A percentile compares a stretch with the other conserved stretches of the same genome.
Conservation (phyloP, 257 asterid genomes). For the Solanum lignicaule region DNA sequence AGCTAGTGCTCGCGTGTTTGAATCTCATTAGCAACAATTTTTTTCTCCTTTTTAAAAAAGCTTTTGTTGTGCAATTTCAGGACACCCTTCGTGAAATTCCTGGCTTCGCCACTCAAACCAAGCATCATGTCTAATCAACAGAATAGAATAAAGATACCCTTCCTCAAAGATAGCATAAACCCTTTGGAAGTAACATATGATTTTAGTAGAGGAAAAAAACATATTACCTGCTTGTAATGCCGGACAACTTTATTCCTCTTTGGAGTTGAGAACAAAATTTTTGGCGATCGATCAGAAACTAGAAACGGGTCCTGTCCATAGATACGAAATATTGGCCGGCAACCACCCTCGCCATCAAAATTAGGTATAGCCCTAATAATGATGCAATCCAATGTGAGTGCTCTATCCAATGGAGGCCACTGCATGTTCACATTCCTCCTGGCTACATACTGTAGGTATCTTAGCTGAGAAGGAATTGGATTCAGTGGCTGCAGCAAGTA, state of each 20-base stretch:
- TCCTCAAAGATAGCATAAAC: not conserved
- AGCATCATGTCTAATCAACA: not conserved
- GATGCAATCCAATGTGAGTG: slow-evolving; percentile 77
- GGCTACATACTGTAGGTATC: slow-evolving; percentile 83
- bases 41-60: not conserved
- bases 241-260: slow-evolving; percentile 63
- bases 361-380: slow-evolving; percentile 80
- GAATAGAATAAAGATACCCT: not conserved
- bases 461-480: slow-evolving; percentile 87
- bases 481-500: slow-evolving; percentile 68
- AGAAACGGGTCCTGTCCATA: slow-evolving; percentile 72
- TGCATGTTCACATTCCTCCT: slow-evolving; percentile 77
- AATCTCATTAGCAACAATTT: not conserved
- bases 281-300: slow-evolving; percentile 61
- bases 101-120: not conserved
- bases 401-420: slow-evolving; percentile 95
- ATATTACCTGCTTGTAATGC: slow-evolving; percentile 71
- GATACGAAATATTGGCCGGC: slow-evolving; percentile 79
- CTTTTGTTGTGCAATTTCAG: not conserved
- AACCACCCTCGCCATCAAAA: slow-evolving; percentile 79
- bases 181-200: not conserved
- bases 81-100: not conserved
- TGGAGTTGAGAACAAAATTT: slow-evolving; percentile 70
- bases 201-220: not conserved
- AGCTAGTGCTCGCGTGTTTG: not conserved